phyloP scores from a whole-genome alignment of 2,329 filamentous ascomycete genomes.

The Penicillium sp. region DNA sequence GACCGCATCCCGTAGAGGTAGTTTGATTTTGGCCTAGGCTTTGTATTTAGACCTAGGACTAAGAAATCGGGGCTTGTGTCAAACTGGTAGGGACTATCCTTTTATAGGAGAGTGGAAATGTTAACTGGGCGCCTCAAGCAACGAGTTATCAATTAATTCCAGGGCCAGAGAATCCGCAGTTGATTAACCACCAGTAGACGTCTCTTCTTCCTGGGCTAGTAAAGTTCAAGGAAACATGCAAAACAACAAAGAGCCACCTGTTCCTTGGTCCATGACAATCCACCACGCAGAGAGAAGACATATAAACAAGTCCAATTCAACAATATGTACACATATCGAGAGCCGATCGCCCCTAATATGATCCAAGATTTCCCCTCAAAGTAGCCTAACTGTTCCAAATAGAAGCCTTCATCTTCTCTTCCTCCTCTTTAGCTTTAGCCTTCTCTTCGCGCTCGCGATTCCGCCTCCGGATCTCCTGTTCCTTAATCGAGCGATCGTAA shows the following conservation, averaged over 20 bases:
- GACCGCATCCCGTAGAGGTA: background rate
- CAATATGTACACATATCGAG: constrained; percentile 9
- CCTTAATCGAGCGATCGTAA: constrained; percentile 77
- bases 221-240: background rate
- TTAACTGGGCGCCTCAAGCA: background rate
- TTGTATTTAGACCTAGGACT: background rate
- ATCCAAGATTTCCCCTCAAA: background rate
- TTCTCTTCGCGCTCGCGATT: constrained; percentile 70
- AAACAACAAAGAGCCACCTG: background rate
- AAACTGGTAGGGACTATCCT: background rate
- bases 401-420: constrained; percentile 74
- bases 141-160: background rate
- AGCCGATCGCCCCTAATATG: background rate
- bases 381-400: constrained; percentile 71
- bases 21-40: background rate
- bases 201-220: background rate
- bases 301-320: background rate
- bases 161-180: background rate
- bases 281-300: background rate
- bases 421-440: constrained; percentile 61
- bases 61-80: background rate
- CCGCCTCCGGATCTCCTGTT: constrained; percentile 77
- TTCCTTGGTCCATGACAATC: background rate
- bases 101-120: no score
- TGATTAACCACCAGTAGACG: background rate